Evolutionary conservation across 306 rosid species (phyloP).

Genomic region (Senna siamea): DNA sequence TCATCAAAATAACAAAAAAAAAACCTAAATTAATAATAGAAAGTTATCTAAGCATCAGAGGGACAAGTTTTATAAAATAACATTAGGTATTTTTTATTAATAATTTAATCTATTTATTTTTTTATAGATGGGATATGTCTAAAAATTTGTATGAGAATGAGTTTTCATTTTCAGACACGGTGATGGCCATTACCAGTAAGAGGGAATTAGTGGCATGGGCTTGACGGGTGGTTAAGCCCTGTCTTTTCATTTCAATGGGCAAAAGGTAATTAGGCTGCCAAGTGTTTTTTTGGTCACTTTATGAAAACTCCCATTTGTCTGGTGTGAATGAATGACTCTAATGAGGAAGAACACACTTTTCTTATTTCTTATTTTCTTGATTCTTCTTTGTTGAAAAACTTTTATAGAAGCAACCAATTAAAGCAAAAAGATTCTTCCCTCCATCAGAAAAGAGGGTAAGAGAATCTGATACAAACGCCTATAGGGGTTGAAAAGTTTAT

Average conservation of each 20-base stretch:
- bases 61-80: no score
- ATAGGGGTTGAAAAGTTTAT: slow-evolving; percentile 13
- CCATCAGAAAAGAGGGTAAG: slow-evolving; percentile 5
- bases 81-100: no score
- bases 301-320: slow-evolving; percentile 38
- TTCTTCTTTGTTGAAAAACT: slow-evolving; percentile 40
- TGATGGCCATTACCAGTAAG: no score
- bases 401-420: slow-evolving; percentile 32
- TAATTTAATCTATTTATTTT: no score
- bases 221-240: no score
- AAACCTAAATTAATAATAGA: no score
- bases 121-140: no score
- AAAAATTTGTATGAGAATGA: no score
- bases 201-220: no score
- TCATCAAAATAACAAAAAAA: no score
- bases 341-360: slow-evolving; percentile 9
- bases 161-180: no score
- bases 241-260: background rate
- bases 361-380: background rate
- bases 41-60: no score
- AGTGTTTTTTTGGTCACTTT: background rate
- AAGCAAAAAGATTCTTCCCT: slow-evolving; percentile 25
- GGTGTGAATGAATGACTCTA: slow-evolving; percentile 52
- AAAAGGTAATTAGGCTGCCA: slow-evolving; percentile 5
- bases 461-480: slow-evolving; percentile 35